phyloP scores from a whole-genome alignment of 148 eudicot genomes.

The Dianthus caryophyllus region DNA sequence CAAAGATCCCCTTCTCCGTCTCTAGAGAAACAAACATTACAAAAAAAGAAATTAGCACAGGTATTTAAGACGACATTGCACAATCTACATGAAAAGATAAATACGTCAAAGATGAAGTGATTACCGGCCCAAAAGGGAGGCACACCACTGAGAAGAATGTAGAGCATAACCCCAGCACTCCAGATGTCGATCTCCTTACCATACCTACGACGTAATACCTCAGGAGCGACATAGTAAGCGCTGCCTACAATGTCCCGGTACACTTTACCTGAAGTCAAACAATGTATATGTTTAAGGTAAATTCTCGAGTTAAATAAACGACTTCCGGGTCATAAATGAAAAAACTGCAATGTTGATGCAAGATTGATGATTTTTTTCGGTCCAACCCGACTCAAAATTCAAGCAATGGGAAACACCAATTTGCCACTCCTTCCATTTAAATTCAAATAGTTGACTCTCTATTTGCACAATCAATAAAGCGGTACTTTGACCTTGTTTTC shows the following conservation, averaged over 20 bases:
- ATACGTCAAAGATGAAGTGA: neutral
- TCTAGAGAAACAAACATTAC: conserved; percentile 38
- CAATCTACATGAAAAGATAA: too few relatives aligned
- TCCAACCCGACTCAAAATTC: too few relatives aligned
- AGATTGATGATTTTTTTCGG: too few relatives aligned
- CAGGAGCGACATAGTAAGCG: conserved; percentile 95
- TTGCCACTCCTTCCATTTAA: too few relatives aligned
- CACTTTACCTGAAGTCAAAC: conserved; percentile 56
- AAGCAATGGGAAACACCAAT: too few relatives aligned
- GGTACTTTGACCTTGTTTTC: too few relatives aligned
- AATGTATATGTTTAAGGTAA: conserved; percentile 7
- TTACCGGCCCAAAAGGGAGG: conserved; percentile 99
- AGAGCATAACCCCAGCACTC: conserved; percentile 95
- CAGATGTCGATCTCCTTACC: conserved; percentile 85
- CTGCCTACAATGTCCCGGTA: conserved; percentile 90
- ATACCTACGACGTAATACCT: conserved; percentile 73
- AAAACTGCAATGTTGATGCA: too few relatives aligned
- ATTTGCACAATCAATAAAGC: too few relatives aligned
- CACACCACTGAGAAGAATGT: conserved; percentile 88
- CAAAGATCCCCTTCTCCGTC: conserved; percentile 83
- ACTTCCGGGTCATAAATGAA: too few relatives aligned
- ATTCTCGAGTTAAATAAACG: neutral
- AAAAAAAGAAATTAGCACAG: neutral
- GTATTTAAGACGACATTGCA: neutral
- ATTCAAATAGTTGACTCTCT: too few relatives aligned